Base-by-base conservation (phyloP, 2,329 filamentous ascomycete species). In the Hortaea sp. region DNA sequence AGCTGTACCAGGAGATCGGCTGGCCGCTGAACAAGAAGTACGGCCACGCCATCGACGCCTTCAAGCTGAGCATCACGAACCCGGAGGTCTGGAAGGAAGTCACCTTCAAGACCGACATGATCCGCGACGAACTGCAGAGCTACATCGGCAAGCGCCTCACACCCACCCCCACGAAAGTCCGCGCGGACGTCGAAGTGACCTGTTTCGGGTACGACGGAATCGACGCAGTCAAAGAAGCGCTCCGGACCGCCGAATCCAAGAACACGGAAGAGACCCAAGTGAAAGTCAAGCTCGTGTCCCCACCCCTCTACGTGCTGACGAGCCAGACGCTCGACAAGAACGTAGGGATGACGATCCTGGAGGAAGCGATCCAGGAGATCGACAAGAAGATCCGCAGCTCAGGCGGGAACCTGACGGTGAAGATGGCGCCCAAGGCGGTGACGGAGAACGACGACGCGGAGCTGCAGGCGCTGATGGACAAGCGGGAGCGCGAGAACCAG, bases 401-500 rank as follows among this genome's bases (percentile, higher is more conserved):
- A 1, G 85, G 85, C 45, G 92, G 92, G 51, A 81, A 80, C 63
- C 84, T 90, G 63, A 78, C 83, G 39, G 84, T 95, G 59, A 95
- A 94, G 81, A 98, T 98, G 92, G 89, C 92, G 61, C 92, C 92
- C 57, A 97, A 97, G 81, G 92, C 94, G 4, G 92, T 98, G 52
- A 98, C 92, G 1, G 94, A 97, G 77, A 94, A 88, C 67, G 94
- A 98, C 62, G 92, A 98, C 63, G 92, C 90, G 28, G 89, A 95
- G 70, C 76, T 98, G 55, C 88, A 95, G 68, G 92, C 90, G 44
- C 78, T 98, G 55, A 98, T 98, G 92, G 92, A 97, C 77, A 95
- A 97, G 82, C 83, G 86, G 56, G 92, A 95, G 75, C 84, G 88
- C 56, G 90, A 97, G 78, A 98, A 98, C 70, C 86, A 88, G 66